Base-by-base conservation (phyloP, 2,329 filamentous ascomycete genomes). In the Coniochaeta sp. region DNA sequence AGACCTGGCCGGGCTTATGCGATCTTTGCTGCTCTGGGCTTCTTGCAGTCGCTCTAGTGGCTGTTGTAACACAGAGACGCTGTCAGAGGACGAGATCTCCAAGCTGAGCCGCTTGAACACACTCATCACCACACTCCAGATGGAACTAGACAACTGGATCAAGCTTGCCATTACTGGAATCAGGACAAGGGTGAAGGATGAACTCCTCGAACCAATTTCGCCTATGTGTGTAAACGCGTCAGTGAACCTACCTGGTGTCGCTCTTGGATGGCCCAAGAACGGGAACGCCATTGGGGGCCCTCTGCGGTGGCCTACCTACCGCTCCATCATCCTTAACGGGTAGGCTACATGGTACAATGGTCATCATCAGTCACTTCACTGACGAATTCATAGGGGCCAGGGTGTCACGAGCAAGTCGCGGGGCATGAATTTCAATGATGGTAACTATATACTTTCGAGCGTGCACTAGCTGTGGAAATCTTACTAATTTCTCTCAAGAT, bases 401-500 rank as follows among this genome's bases (percentile, higher is more conserved):
- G 47, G 47, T 6, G 24, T 28, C 47, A 17, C 47, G 14, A 24
- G 22, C 47, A 6, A 38, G 2, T 19, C 54, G 7, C 9, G 24
- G n/a, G 28, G 54, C 1, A 19, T 57, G 54, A 57, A 57, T 17
- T 57, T 57, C 54, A 57, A 57, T 38, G 54, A 57, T n/a, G 52
- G 26, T 47, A 14, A 47, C 19, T 26, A 5, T 9, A 4, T 26
- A 47, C 11, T 3, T 26, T 4, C 19, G 43, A 9, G 7, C 4
- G 26, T 47, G 2, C 19, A 22, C 17, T 44, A 47, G 5, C 11
- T 47, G 4, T 26, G 6, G 43, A 24, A 2, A 12, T 47, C 22
- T 47, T 4, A 47, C 43, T n/a, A n/a, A n/a, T 24, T 26, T 12
- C 11, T 47, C 8, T 47, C 38, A 40, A 28, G 47, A 52, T 38